These are phyloP conservation scores for Patellifolia procumbens DNA, from an alignment of 179 eudicot genomes.

Conservation along the genomic window DNA sequence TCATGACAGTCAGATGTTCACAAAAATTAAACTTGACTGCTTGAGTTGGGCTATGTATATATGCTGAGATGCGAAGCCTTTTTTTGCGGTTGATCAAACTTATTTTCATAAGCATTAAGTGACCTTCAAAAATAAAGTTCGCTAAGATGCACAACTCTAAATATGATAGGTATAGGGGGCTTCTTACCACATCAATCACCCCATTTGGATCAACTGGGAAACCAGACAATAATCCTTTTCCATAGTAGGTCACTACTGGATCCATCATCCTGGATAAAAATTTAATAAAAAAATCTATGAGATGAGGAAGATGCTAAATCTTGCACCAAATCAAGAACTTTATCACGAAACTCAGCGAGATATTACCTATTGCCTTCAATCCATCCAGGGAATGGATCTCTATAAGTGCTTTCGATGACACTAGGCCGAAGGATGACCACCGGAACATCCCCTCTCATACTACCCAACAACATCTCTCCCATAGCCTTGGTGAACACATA, in stretches of 20 bases:
- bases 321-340: neutral
- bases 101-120: neutral
- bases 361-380: conserved; percentile 95
- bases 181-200: conserved; percentile 90
- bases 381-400: conserved; percentile 98
- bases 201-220: conserved; percentile 85
- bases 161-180: neutral
- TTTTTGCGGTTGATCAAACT: conserved; percentile 11
- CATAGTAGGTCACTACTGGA: conserved; percentile 86
- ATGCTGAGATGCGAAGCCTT: conserved; percentile 10
- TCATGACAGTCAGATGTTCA: neutral
- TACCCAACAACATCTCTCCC: conserved; percentile 94
- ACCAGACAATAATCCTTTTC: conserved; percentile 88
- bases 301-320: conserved; percentile 2
- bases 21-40: conserved; percentile 4
- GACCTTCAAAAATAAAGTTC: neutral
- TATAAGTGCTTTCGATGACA: conserved; percentile 89
- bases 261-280: conserved; percentile 87
- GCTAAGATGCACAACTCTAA: conserved; percentile 17
- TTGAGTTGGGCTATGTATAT: neutral
- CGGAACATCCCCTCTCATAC: conserved; percentile 78
- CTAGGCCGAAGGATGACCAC: conserved; percentile 92
- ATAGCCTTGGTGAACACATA: conserved; percentile 98
- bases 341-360: neutral
- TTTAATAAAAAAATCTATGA: neutral